These are phyloP conservation scores for Flaveria bidentis DNA, from an alignment of 129 eudicot species.

Conservation along the genomic window DNA sequence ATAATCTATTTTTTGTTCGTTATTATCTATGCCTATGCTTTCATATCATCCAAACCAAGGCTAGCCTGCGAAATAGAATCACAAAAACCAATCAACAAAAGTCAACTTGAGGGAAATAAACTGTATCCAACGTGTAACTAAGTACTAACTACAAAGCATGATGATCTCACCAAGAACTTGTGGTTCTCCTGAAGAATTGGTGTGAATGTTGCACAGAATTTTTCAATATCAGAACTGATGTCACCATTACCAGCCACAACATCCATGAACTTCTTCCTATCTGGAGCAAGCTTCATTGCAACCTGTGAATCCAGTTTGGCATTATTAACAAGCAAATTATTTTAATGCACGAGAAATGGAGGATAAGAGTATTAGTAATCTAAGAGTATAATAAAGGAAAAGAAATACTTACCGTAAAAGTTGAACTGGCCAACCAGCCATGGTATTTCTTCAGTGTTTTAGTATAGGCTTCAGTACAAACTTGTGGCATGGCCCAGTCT, in stretches of 20 bases:
- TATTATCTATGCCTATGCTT: conserved; percentile 47
- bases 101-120: background rate
- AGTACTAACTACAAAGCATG: background rate
- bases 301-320: conserved; percentile 42
- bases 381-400: background rate
- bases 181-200: conserved; percentile 69
- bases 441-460: conserved; percentile 92
- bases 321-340: background rate
- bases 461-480: conserved; percentile 75
- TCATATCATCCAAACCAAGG: conserved; percentile 74
- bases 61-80: conserved; percentile 59
- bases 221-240: conserved; percentile 58
- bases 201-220: conserved; percentile 62
- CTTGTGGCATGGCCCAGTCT: conserved; percentile 79
- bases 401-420: conserved; percentile 53
- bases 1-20: background rate
- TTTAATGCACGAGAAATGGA: background rate
- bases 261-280: conserved; percentile 91
- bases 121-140: background rate
- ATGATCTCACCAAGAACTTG: conserved; percentile 70
- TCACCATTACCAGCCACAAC: conserved; percentile 62
- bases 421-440: conserved; percentile 94
- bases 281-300: conserved; percentile 93
- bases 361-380: background rate
- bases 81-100: conserved; percentile 5